Evolutionary conservation across 192 early-diverging fungal species (phyloP), one percentile per base, ranked within the genome.

Genomic region (Ambispora gerdemannii): DNA sequence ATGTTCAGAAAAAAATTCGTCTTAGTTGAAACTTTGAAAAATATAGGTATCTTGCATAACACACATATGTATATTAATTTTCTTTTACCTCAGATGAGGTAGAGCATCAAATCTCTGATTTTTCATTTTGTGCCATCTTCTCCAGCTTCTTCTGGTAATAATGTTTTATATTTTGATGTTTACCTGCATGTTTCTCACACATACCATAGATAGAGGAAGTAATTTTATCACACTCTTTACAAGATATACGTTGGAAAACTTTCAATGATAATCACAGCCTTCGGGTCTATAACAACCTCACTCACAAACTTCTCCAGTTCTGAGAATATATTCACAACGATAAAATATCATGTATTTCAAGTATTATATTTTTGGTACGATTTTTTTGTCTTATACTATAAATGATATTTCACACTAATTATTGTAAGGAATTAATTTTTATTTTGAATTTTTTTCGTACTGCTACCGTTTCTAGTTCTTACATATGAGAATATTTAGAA

Each of bases 141-240:
- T 22, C 22, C 32, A 35, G 15, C 19, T 62, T 63, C 20, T 63
- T 34, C 35, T 25, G 31, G 31, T 63, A 63, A 34, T 63, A 63
- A 34, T 35, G 31, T 63, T 63, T 63, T 35, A 63, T 63, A 63
- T 63, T 63, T 34, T 35, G 31, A 13, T 63, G 25, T 35, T 63
- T 63, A 36, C 15, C 4, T 35, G 33, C 33, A 63, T 63, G 60
- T 31, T 62, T 62, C 32, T 62, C 32, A 20, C 32, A 62, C 31
- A 66, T 66, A 31, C 28, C 15, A 50, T 66, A 66, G 0, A 19
- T 50, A 51, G 64, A 66, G 47, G 63, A 66, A 27, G 24, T 66
- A 66, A 66, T 50, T 31, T 66, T 66, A 66, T 30, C 49, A 31
- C 64, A 66, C 64, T 66, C 28, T 36, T 66, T 66, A 66, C 64